Conservation (phyloP, 1,284 basidiomycete species). For the Ceratobasidium sp. region DNA sequence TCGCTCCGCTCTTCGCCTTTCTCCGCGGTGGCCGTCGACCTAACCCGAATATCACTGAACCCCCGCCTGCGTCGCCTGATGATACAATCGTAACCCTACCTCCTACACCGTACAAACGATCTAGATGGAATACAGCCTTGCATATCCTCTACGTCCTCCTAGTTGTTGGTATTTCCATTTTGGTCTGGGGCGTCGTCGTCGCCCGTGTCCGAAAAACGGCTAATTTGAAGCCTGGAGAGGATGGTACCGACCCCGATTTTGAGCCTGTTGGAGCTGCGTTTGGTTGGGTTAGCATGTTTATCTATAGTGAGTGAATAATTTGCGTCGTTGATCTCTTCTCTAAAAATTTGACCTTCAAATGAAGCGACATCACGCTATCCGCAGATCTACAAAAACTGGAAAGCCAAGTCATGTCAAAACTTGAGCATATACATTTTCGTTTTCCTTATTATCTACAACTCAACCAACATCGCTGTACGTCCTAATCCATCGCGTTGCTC, state of each 20-base stretch:
- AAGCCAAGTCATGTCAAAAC: constrained; percentile 36
- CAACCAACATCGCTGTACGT: constrained; percentile 22
- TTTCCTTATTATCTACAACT: constrained; percentile 24
- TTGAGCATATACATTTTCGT: constrained; percentile 43
- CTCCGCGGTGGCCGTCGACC: neutral
- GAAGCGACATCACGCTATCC: constrained; percentile 37
- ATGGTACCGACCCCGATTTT: constrained; percentile 43
- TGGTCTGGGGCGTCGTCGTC: constrained; percentile 42
- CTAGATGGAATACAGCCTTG: constrained; percentile 1
- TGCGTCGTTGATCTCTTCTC: neutral
- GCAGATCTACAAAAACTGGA: constrained; percentile 46
- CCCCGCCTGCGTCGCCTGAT: neutral
- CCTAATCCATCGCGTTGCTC: neutral
- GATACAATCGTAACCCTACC: neutral
- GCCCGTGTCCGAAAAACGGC: constrained; percentile 36
- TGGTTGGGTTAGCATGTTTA: constrained; percentile 41
- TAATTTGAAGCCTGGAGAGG: constrained; percentile 31
- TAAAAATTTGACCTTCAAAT: too few relatives aligned
- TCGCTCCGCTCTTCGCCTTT: constrained; percentile 7
- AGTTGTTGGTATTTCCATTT: constrained; percentile 33
- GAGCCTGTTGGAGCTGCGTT: constrained; percentile 27
- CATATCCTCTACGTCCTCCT: constrained; percentile 22
- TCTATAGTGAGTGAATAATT: constrained; percentile 38
- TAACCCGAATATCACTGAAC: neutral
- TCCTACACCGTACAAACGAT: constrained; percentile 1